Percentiles rank a stretch among this genome's conserved stretches.
Conservation (phyloP, 2,329 filamentous ascomycete genomes). For the Arthrobotrys iridis region DNA sequence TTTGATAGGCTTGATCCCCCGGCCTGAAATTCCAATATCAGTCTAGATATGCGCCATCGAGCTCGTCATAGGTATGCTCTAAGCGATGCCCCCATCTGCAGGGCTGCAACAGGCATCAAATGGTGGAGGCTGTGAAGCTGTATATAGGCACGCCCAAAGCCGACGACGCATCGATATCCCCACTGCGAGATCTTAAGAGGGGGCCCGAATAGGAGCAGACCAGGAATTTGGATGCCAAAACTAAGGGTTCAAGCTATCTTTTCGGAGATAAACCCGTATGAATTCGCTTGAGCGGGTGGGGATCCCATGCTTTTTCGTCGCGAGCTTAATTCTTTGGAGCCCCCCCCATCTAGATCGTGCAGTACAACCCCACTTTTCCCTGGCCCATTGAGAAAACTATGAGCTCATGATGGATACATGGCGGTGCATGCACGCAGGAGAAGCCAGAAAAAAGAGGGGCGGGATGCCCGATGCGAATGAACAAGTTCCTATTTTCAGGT, state of each 20-base stretch:
- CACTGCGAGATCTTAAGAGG: neutral
- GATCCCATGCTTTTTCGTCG: slow-evolving; percentile 7
- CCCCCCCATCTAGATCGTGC: neutral
- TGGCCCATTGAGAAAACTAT: slow-evolving; percentile 11
- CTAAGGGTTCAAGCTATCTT: neutral
- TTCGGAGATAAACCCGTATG: slow-evolving; percentile 35
- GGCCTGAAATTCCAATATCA: slow-evolving; percentile 11
- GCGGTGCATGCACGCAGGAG: slow-evolving; percentile 5
- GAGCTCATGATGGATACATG: slow-evolving; percentile 25
- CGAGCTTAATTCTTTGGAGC: slow-evolving; percentile 22
- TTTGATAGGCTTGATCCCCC: slow-evolving; percentile 12
- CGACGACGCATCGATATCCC: slow-evolving; percentile 16
- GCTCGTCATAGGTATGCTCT: slow-evolving; percentile 14
- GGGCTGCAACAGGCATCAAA: slow-evolving; percentile 11
- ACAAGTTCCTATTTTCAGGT: neutral
- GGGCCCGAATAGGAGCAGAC: neutral
- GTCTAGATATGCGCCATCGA: slow-evolving; percentile 10
- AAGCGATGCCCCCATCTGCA: slow-evolving; percentile 9
- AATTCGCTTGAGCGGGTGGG: neutral
- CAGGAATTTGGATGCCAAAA: neutral
- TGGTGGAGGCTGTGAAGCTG: slow-evolving; percentile 50
- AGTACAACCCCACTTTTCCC: slow-evolving; percentile 26
- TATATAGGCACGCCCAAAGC: neutral
- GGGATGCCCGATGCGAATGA: slow-evolving; percentile 24
- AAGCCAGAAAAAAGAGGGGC: slow-evolving; percentile 34